Base-by-base conservation (phyloP, 331 rosid genomes). In the Acacia pycnantha region DNA sequence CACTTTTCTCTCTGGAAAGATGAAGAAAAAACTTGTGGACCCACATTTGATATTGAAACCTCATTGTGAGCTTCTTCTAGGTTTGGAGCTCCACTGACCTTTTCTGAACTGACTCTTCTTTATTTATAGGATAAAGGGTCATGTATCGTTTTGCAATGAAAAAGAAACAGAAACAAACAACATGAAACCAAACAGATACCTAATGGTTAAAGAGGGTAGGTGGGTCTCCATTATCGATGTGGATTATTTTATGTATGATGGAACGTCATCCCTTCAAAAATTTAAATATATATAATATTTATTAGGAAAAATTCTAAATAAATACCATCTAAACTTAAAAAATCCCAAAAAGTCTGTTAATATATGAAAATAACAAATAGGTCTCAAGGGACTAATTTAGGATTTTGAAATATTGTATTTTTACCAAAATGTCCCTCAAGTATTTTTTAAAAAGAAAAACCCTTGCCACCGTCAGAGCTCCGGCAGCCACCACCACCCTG, bases 41-140 rank as follows among this genome's bases (percentile, higher is more conserved):
- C 88, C 62, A 71, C 73, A 31, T 79, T 33, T 87, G 84, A 87
- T 82, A 35, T 33, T 78, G 80, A 70, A 62, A 47, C 67, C 79
- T 81, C 71, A 11, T 78, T 84, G 82, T 74, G 68, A 22, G 56
- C 47, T 81, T 47, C 64, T 77, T 27, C 18, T 73, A 26, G 75
- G 73, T 73, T 77, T 77, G 68, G 50, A 68, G 62, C 41, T 46
- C 43, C 70, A 68, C 77, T 69, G 74, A 54, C 70, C 76, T 76
- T 80, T 72, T 50, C 77, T 72, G 81, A 56, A 75, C 14, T 35
- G 53, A 56, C 51, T 53, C 70, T 27, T 59, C 2, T 41, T 26
- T 59, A 22, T 59, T 59, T 59, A 22, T 26, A 26, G 67, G 67
- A 59, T 59, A 59, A 59, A 59, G 33, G 8, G 1, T 26, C 35